Evolutionary conservation across 495 filamentous ascomycete genomes (phyloP), one percentile per base, ranked within the genome.

Genomic region (Lepidopterella palustris): DNA sequence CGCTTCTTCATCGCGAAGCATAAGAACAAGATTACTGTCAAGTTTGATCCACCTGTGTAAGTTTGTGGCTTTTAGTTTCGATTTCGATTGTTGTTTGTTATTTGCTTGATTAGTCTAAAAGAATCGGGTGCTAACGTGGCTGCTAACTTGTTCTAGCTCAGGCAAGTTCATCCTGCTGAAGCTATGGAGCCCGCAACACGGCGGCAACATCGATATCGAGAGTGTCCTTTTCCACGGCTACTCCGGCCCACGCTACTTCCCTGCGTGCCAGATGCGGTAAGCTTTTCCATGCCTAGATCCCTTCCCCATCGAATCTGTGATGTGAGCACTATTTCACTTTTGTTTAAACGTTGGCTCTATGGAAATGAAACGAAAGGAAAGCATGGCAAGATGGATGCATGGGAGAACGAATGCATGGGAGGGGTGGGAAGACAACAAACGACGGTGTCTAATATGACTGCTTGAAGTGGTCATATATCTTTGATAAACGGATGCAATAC

Each of bases 41-140:
- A 82, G 62, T 97, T 97, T 70, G 87, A 96, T 64, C 91, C 92
- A 45, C 86, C 90, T 28, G 82, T 93, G 74, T 95, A 84, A 70
- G 82, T 75, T n/a, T n/a, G 11, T 20, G 54, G 25, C 13, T 26
- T 29, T 48, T 23, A 53, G 23, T 53, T 29, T 61, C 29, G 10
- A 24, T 15, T 51, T 13, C 18, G 20, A 26, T 23, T 26, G 13
- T 1, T 29, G 24, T 11, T 9, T 15, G 18, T n/a, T n/a, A n/a
- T n/a, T 42, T 47, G 23, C 26, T 9, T 53, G 20, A 31, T 59
- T 18, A 27, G 26, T 10, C 25, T 6, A 50, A n/a, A n/a, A n/a
- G n/a, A n/a, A n/a, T n/a, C n/a, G n/a, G n/a, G n/a, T n/a, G n/a
- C n/a, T 26, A 32, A 21, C 3, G 13, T 3, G 18, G 11, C 11